phyloP scores from a whole-genome alignment of 306 rosid species.

The Nissolia schottii region DNA sequence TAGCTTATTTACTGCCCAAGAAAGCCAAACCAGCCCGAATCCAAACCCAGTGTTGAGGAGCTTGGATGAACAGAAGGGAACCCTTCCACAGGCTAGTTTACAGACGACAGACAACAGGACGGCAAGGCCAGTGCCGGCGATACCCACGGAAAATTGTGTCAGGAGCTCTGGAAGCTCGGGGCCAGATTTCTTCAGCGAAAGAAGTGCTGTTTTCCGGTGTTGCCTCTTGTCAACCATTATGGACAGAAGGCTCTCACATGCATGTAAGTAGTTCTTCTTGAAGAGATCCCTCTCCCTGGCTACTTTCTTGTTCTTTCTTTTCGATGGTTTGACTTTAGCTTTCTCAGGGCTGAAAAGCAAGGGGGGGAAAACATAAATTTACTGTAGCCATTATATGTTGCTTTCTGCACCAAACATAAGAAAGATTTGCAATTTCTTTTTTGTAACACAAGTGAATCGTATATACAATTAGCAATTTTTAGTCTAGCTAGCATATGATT shows the following conservation, averaged over 20 bases:
- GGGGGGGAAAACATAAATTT: constrained; percentile 7
- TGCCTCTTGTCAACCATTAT: constrained; percentile 49
- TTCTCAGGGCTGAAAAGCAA: constrained; percentile 64
- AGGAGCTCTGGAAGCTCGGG: constrained; percentile 82
- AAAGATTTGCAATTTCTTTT: not conserved
- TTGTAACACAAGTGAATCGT: not conserved
- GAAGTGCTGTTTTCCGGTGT: constrained; percentile 51
- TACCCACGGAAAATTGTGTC: constrained; percentile 63
- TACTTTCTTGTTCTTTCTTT: constrained; percentile 57
- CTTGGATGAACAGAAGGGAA: constrained; percentile 54
- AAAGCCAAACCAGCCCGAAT: constrained; percentile 84
- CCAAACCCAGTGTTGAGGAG: constrained; percentile 63
- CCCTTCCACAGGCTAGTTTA: constrained; percentile 61
- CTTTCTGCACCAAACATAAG: too few species aligned
- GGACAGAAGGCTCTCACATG: constrained; percentile 84
- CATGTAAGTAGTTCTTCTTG: constrained; percentile 73
- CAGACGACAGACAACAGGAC: constrained; percentile 64
- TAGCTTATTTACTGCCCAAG: constrained; percentile 67
- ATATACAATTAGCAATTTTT: not conserved
- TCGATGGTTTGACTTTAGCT: constrained; percentile 50
- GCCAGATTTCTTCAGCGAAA: constrained; percentile 69
- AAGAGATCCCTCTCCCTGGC: constrained; percentile 68
- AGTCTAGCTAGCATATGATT: not conserved
- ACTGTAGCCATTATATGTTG: not conserved
- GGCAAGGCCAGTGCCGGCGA: constrained; percentile 88